phyloP scores from a whole-genome alignment of 306 rosid genomes.

The Pyrus bretschneideri region DNA sequence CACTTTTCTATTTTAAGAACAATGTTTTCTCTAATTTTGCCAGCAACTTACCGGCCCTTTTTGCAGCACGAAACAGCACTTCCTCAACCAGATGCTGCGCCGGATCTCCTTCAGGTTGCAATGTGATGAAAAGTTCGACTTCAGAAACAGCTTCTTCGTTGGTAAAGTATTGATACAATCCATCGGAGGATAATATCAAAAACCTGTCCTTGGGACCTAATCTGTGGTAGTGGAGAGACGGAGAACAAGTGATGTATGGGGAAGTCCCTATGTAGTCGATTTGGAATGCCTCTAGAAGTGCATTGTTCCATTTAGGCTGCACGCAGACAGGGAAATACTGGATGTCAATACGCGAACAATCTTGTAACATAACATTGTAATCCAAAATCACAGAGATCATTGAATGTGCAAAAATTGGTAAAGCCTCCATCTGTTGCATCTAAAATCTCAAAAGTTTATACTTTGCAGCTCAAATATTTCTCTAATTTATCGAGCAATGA shows the following conservation, averaged over 20 bases:
- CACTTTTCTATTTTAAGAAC: not conserved
- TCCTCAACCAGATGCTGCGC: slow-evolving; percentile 96
- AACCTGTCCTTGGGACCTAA: slow-evolving; percentile 85
- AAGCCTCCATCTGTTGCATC: not conserved
- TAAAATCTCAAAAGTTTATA: too few species aligned
- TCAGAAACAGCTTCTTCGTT: slow-evolving; percentile 95
- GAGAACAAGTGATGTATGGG: slow-evolving; percentile 78
- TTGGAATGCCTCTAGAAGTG: slow-evolving; percentile 85
- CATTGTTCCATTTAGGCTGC: slow-evolving; percentile 99
- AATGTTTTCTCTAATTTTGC: not conserved
- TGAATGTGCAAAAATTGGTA: not conserved
- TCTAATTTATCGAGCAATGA: not conserved
- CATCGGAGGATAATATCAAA: slow-evolving; percentile 85
- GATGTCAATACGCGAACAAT: not conserved
- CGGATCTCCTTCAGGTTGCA: slow-evolving; percentile 97
- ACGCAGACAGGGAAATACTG: slow-evolving; percentile 1
- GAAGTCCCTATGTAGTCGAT: slow-evolving; percentile 80
- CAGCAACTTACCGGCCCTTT: slow-evolving; percentile 61
- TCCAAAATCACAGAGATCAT: not conserved
- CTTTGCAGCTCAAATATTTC: not conserved
- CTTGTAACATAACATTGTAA: not conserved
- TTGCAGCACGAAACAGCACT: slow-evolving; percentile 91
- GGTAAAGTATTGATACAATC: slow-evolving; percentile 87
- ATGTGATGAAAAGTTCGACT: slow-evolving; percentile 82
- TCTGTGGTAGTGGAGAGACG: slow-evolving; percentile 84